Evolutionary conservation across 768 basidiomycete genomes (phyloP).

Genomic region (Tremella mesenterica): DNA sequence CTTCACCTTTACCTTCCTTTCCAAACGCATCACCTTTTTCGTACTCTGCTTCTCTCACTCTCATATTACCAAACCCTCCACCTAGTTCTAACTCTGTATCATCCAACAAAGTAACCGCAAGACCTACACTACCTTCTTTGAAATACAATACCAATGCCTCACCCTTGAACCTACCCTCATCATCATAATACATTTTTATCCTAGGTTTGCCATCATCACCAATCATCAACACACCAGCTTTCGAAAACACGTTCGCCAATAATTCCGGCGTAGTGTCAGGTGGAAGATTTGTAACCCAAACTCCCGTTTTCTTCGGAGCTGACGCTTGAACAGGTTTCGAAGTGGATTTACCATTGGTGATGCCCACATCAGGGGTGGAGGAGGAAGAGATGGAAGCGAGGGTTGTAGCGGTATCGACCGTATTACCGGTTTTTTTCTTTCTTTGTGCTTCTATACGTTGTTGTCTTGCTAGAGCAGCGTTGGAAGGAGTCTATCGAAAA

Average conservation of each 20-base stretch:
- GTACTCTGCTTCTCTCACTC: constrained; percentile 42
- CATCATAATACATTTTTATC: constrained; percentile 87
- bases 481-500: constrained; percentile 63
- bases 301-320: constrained; percentile 84
- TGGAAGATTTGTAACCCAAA: constrained; percentile 81
- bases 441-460: constrained; percentile 51
- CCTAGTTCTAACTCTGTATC: constrained; percentile 85
- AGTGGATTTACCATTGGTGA: constrained; percentile 47
- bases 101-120: constrained; percentile 77
- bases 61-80: constrained; percentile 51
- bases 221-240: constrained; percentile 85
- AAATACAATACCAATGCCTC: constrained; percentile 95
- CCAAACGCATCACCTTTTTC: constrained; percentile 6
- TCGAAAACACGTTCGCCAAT: constrained; percentile 75
- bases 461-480: constrained; percentile 57
- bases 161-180: constrained; percentile 79
- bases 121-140: constrained; percentile 85
- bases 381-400: constrained; percentile 46
- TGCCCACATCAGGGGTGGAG: constrained; percentile 53
- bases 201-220: constrained; percentile 85
- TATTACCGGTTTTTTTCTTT: constrained; percentile 45
- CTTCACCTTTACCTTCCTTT: constrained; percentile 7
- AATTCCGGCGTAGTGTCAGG: constrained; percentile 64
- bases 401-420: too few relatives aligned
- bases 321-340: constrained; percentile 8